Conservation (phyloP, 2,329 filamentous ascomycete species). For the Beauveria rudraprayagi region DNA sequence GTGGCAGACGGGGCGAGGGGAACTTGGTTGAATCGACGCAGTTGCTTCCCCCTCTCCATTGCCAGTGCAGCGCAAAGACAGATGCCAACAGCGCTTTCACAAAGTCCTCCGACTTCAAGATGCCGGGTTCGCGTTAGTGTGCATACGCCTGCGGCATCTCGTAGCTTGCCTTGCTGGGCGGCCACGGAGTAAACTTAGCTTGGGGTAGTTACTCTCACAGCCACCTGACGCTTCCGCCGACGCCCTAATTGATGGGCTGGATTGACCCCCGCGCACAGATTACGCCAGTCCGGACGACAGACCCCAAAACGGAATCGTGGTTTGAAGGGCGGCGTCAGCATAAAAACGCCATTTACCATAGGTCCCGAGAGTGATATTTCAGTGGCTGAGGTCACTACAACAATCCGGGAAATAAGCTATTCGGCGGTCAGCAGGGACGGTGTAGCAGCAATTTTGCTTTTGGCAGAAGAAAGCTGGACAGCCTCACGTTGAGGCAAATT, state of each 20-base stretch:
- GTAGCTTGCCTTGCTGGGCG: not conserved
- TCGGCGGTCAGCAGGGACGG: not conserved
- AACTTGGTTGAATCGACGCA: not conserved
- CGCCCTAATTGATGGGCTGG: not conserved
- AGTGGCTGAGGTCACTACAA: not conserved
- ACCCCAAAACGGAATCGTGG: constrained; percentile 9
- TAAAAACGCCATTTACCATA: constrained; percentile 4
- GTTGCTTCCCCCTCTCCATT: not conserved
- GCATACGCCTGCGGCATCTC: not conserved
- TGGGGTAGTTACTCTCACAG: not conserved
- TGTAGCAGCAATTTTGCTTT: not conserved
- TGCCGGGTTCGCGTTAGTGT: not conserved
- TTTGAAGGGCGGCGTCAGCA: constrained; percentile 5
- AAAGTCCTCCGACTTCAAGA: not conserved
- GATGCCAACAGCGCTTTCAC: not conserved
- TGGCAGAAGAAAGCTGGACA: not conserved
- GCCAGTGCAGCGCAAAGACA: not conserved
- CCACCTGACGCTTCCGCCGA: not conserved
- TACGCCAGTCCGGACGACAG: constrained; percentile 7
- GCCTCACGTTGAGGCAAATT: not conserved
- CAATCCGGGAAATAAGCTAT: not conserved
- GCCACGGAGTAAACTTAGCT: not conserved
- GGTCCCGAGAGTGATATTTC: not conserved
- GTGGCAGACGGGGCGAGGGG: not conserved
- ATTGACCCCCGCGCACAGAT: constrained; percentile 1